Percentiles rank a stretch among this genome's conserved stretches.
Evolutionary conservation across 1,139 yeast species (phyloP).

Genomic region (Candida sp.): DNA sequence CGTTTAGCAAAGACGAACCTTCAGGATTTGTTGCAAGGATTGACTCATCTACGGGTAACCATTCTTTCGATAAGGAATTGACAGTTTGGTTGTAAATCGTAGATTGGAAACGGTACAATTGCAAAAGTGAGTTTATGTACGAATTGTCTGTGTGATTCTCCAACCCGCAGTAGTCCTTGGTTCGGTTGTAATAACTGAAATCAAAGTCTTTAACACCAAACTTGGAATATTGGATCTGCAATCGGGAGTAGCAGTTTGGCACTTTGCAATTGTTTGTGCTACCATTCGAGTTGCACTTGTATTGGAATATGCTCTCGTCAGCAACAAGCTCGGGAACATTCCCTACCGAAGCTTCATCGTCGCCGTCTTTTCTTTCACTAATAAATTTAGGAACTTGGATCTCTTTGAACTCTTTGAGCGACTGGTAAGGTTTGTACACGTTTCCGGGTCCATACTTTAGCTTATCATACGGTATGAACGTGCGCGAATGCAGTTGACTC

Average conservation of each 20-base stretch:
- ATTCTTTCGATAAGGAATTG: slow-evolving; percentile 59
- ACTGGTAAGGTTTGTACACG: slow-evolving; percentile 49
- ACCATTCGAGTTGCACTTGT: slow-evolving; percentile 13
- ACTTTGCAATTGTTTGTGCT: slow-evolving; percentile 24
- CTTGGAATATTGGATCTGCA: slow-evolving; percentile 82
- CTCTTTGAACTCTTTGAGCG: slow-evolving; percentile 29
- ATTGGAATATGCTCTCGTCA: slow-evolving; percentile 33
- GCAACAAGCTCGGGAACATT: slow-evolving; percentile 12
- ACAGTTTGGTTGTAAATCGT: slow-evolving; percentile 69
- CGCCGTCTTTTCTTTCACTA: slow-evolving; percentile 55
- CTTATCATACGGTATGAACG: slow-evolving; percentile 53
- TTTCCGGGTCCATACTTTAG: slow-evolving; percentile 59
- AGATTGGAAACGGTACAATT: slow-evolving; percentile 81
- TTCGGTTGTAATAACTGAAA: slow-evolving; percentile 79
- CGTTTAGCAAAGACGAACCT: slow-evolving; percentile 67
- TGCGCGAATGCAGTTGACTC: slow-evolving; percentile 16
- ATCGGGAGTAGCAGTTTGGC: slow-evolving; percentile 77
- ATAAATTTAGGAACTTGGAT: slow-evolving; percentile 63
- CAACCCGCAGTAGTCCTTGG: slow-evolving; percentile 74
- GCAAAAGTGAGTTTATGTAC: slow-evolving; percentile 80
- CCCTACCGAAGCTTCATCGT: slow-evolving; percentile 5
- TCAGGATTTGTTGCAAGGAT: slow-evolving; percentile 39
- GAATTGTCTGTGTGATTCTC: slow-evolving; percentile 88
- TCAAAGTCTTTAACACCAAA: slow-evolving; percentile 97
- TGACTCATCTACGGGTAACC: slow-evolving; percentile 47